Base-by-base conservation (phyloP, 805 yeast genomes). In the Ogataea nakhonphanomensis region DNA sequence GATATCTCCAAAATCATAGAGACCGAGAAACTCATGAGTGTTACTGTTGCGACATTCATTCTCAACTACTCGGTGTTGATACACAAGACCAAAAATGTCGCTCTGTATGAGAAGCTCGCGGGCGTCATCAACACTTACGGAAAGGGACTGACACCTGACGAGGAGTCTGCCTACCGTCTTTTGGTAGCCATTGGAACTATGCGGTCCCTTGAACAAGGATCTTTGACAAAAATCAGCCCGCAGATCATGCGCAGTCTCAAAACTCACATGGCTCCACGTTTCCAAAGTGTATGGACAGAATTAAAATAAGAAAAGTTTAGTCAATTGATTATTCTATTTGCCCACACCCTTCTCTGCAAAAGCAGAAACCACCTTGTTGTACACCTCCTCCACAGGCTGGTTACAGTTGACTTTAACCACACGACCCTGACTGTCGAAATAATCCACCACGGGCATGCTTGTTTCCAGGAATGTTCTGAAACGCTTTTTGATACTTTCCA, bases 401-500 rank as follows among this genome's bases (percentile, higher is more conserved):
- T 89, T 81, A 62, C 98, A 91, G 43, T 71, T 70, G 28, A 91
- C 78, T 57, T 76, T 81, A 34, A 88, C 82, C 13, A 91, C 97
- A 57, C 78, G 83, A 41, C 70, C 77, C 51, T 79, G 83, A 51
- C 77, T 72, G 30, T 78, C 88, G 53, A 74, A 91, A 61, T 86
- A 78, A 39, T 90, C 84, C 32, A 93, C 87, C 11, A 93, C 98
- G 4, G 99, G 99, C 86, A 83, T 83, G 50, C 91, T 81, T 4
- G 97, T 89, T 33, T 88, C 95, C 30, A 81, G 62, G 55, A 91
- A 91, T 9, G 91, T 84, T 54, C 70, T 77, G 70, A 91, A 91
- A 63, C 99, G 78, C 69, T 93, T 90, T 58, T 74, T 80, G 62
- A 93, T 90, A 48, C 91, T 80, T 60, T 90, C 97, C 41, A 84